These are phyloP conservation scores for Staphylotrichum longicolle DNA, from an alignment of 495 filamentous ascomycete species.

Conservation along the genomic window DNA sequence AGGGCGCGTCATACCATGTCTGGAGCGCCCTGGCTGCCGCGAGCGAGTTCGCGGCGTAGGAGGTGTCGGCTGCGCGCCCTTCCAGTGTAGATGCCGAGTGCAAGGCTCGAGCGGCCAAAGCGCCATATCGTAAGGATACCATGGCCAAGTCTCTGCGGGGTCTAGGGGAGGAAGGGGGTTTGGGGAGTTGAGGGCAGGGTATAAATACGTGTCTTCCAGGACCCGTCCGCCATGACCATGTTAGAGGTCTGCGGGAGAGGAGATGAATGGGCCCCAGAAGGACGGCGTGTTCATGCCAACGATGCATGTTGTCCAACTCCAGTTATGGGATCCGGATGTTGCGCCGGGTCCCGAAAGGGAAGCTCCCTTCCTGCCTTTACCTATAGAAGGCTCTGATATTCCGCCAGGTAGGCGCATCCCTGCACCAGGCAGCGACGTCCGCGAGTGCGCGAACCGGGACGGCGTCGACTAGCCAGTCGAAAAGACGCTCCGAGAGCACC, in stretches of 20 bases:
- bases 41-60: conserved; percentile 44
- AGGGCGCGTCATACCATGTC: conserved; percentile 59
- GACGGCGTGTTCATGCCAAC: neutral
- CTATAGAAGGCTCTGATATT: conserved; percentile 4
- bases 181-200: neutral
- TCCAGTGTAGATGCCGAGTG: conserved; percentile 37
- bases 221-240: neutral
- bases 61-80: conserved; percentile 16
- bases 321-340: neutral
- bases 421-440: neutral
- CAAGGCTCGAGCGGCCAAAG: conserved; percentile 40
- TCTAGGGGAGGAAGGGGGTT: neutral
- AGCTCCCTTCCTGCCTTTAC: neutral
- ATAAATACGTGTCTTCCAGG: conserved; percentile 7
- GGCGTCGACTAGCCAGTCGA: neutral
- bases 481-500: neutral
- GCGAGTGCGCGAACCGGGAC: neutral
- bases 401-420: neutral
- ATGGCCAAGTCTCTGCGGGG: conserved; percentile 10
- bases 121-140: conserved; percentile 35
- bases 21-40: conserved; percentile 54
- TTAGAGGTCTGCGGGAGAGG: neutral
- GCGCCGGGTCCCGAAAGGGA: conserved; percentile 8
- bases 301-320: neutral
- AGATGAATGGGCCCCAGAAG: neutral